Base-by-base conservation (phyloP, 805 yeast genomes). In the Saccharomycopsis lassenensis region DNA sequence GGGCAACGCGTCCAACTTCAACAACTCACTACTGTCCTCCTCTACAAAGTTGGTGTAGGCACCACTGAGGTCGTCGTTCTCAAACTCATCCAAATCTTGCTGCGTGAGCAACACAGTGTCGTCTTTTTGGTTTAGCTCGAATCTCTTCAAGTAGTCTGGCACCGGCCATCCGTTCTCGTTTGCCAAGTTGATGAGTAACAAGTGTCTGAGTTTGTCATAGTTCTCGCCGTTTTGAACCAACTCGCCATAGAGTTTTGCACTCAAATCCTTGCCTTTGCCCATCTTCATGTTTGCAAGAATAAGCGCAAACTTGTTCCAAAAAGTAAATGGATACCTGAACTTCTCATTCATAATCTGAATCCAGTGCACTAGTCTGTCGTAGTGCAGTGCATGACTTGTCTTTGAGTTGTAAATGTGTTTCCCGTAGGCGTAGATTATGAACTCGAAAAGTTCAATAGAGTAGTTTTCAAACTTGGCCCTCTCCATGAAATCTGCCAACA, bases 191-290 rank as follows among this genome's bases (percentile, higher is more conserved):
- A 40, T 35, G 22, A 45, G 23, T 11, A 36, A 21, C 11, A 33
- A 34, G 37, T 39, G 45, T 25, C 26, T 37, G 8, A 28, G 43
- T 57, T 20, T 43, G 52, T 66, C 37, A 61, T 49, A 40, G 60
- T 54, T 33, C 63, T 50, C 62, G 39, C 29, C 33, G 20, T 30
- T 7, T 6, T 37, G 27, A 15, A 28, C 34, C n/a, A 41, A 17
- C 4, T 28, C 23, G 24, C 29, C 14, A 19, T 22, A 41, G 29
- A 27, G 34, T 14, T 30, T 23, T 12, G 26, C 21, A 19, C 41
- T 35, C 11, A 22, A 12, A 7, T 37, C 35, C 12, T 26, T 19
- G 15, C 29, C 15, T 5, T 32, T 16, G 15, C n/a, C n/a, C n/a
- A n/a, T n/a, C n/a, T n/a, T n/a, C n/a, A n/a, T n/a, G n/a, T n/a